These are phyloP conservation scores for Pythium plurisporium DNA, from an alignment of 352 stramenopile genomes.

Conservation along the genomic window DNA sequence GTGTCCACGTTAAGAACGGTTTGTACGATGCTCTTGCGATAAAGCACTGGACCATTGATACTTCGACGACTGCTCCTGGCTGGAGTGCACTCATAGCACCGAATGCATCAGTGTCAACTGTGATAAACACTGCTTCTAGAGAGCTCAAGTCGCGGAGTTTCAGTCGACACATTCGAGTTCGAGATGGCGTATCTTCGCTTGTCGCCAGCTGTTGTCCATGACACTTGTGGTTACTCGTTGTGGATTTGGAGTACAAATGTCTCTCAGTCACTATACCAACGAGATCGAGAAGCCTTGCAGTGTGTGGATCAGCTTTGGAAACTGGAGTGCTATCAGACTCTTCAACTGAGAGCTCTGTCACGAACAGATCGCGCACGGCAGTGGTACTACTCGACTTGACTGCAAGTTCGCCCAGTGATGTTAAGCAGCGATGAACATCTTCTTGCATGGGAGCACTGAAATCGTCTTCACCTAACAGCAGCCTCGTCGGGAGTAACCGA, in stretches of 20 bases:
- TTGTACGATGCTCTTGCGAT: conserved; percentile 57
- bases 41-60: conserved; percentile 53
- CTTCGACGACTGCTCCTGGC: conserved; percentile 34
- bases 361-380: conserved; percentile 10
- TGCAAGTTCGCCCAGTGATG: not conserved
- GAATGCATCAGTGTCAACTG: conserved; percentile 42
- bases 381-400: not conserved
- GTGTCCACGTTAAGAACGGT: conserved; percentile 54
- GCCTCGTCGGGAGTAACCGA: not conserved
- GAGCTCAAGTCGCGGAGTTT: conserved; percentile 40
- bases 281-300: conserved; percentile 14
- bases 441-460: not conserved
- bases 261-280: conserved; percentile 10
- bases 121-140: conserved; percentile 44
- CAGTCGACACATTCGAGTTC: conserved; percentile 14
- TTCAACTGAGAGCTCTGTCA: not conserved
- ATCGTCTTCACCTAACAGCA: not conserved
- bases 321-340: not conserved
- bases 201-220: not conserved
- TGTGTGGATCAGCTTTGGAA: conserved; percentile 11
- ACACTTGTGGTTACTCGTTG: not conserved
- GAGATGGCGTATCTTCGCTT: not conserved
- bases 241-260: conserved; percentile 6
- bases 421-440: not conserved
- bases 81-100: conserved; percentile 29